These are phyloP conservation scores for Phaeotremella fagi DNA, from an alignment of 768 basidiomycete species.

Conservation along the genomic window DNA sequence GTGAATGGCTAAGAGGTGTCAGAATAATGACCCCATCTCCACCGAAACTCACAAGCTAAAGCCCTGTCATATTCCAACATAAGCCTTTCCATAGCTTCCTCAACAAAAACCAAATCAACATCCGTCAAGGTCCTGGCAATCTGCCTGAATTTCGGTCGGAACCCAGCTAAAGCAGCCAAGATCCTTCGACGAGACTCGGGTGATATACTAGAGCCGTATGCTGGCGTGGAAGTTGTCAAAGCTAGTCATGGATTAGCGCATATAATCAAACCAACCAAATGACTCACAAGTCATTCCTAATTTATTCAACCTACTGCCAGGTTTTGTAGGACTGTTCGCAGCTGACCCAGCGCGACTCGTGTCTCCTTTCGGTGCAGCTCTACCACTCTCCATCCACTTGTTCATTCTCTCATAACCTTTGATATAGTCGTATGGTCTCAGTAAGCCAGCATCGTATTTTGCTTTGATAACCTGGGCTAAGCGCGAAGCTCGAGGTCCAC, in stretches of 20 bases:
- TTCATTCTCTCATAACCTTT: conserved; percentile 88
- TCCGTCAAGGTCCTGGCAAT: conserved; percentile 44
- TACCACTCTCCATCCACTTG: conserved; percentile 77
- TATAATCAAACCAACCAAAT: neutral
- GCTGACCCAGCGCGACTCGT: conserved; percentile 17
- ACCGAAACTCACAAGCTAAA: conserved; percentile 42
- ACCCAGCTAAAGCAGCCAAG: conserved; percentile 65
- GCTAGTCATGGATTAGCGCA: conserved; percentile 16
- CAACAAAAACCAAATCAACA: conserved; percentile 86
- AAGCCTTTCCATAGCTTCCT: conserved; percentile 93
- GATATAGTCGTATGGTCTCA: conserved; percentile 95
- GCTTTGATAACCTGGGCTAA: conserved; percentile 86
- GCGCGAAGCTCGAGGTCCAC: conserved; percentile 82
- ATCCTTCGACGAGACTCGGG: conserved; percentile 89
- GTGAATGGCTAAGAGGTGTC: conserved; percentile 81
- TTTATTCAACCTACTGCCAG: neutral
- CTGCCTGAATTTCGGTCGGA: conserved; percentile 51
- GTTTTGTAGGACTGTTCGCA: conserved; percentile 20
- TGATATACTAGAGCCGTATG: conserved; percentile 60
- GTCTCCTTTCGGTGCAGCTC: conserved; percentile 33
- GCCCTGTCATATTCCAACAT: conserved; percentile 90
- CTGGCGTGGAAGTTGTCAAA: too few relatives aligned
- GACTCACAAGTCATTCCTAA: neutral
- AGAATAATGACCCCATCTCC: neutral
- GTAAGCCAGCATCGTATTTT: conserved; percentile 91